phyloP scores from a whole-genome alignment of 164 flowering plant species.

The Nelumbo lutea region DNA sequence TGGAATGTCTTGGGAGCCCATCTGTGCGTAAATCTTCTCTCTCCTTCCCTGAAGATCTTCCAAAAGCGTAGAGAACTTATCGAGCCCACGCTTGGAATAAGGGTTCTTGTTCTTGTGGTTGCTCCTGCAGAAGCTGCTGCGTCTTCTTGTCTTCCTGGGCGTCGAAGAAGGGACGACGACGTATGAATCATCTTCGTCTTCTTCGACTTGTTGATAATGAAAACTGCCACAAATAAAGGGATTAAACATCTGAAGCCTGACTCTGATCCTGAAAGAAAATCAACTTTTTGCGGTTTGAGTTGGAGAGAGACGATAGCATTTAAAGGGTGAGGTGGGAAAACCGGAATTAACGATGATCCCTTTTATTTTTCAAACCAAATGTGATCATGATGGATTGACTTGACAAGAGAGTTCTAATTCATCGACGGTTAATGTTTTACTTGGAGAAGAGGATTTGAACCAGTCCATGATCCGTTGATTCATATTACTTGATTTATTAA shows the following conservation, averaged over 20 bases:
- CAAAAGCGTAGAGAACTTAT: constrained; percentile 41
- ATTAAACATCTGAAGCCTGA: constrained; percentile 19
- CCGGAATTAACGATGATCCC: too few relatives aligned
- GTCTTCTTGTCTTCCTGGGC: constrained; percentile 20
- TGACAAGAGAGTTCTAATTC: too few relatives aligned
- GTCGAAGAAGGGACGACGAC: constrained; percentile 14
- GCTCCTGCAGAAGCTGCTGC: neutral
- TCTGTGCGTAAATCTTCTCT: constrained; percentile 33
- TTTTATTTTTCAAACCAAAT: too few relatives aligned
- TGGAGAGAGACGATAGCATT: too few relatives aligned
- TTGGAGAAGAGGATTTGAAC: too few relatives aligned
- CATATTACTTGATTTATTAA: too few relatives aligned
- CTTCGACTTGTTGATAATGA: constrained; percentile 21
- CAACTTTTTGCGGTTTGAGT: too few relatives aligned
- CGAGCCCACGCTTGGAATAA: constrained; percentile 45
- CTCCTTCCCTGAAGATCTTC: constrained; percentile 53
- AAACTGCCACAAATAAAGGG: constrained; percentile 28
- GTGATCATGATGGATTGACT: too few relatives aligned
- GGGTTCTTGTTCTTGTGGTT: constrained; percentile 42
- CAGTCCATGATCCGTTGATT: too few relatives aligned
- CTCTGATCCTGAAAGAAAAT: too few relatives aligned
- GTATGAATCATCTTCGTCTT: constrained; percentile 1
- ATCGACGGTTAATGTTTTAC: too few relatives aligned
- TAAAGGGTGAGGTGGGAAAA: too few relatives aligned
- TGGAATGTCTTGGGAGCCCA: constrained; percentile 25